A percentile compares a stretch with the other conserved stretches of the same genome.
Conservation (phyloP, 2,329 filamentous ascomycete genomes). For the Fusarium xylarioides region DNA sequence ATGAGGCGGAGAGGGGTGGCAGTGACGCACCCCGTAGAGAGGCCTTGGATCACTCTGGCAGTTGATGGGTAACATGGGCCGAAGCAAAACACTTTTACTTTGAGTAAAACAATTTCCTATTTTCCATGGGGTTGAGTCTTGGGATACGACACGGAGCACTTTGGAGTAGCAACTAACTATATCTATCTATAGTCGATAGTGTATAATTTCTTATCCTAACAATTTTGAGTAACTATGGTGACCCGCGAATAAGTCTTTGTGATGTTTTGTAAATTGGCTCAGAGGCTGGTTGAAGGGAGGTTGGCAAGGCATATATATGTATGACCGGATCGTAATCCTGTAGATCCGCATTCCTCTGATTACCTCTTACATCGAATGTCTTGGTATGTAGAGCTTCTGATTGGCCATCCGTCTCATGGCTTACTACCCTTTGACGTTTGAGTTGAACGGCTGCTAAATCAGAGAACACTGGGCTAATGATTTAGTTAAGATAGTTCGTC, state of each 20-base stretch:
- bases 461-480: not conserved
- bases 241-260: not conserved
- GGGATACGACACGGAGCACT: constrained; percentile 36
- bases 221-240: constrained; percentile 4
- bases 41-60: constrained; percentile 41
- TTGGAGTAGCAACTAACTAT: constrained; percentile 43
- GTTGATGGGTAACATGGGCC: constrained; percentile 34
- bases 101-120: constrained; percentile 31
- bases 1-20: constrained; percentile 21
- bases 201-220: constrained; percentile 48
- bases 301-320: constrained; percentile 7
- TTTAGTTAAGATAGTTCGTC: not conserved
- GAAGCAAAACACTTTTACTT: constrained; percentile 39
- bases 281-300: not conserved
- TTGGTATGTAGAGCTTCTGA: not conserved
- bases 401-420: constrained; percentile 10
- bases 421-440: not conserved
- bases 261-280: not conserved
- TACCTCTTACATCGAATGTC: constrained; percentile 25
- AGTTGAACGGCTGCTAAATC: not conserved
- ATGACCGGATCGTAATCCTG: not conserved
- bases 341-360: constrained; percentile 12
- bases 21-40: constrained; percentile 30
- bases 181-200: constrained; percentile 49
- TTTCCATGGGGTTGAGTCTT: constrained; percentile 35